These are phyloP conservation scores for Closterium sp. DNA, from an alignment of 139 green algal genomes.

Conservation along the genomic window DNA sequence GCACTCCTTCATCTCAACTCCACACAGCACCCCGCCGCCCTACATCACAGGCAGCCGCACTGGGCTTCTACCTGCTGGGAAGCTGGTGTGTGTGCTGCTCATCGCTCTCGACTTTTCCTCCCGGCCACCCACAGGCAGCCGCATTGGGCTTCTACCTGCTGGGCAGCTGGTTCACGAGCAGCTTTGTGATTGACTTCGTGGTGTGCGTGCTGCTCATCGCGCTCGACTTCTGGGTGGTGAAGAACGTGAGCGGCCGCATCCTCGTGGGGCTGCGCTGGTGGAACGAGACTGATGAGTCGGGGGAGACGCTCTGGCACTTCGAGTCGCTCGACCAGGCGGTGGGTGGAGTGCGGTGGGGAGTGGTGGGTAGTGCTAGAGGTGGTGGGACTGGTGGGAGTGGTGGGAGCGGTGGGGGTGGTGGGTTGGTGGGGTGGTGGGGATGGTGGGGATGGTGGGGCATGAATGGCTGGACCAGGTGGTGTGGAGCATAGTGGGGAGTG, in stretches of 20 bases:
- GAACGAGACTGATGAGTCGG: slow-evolving; percentile 92
- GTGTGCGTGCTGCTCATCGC: slow-evolving; percentile 52
- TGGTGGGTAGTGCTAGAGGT: neutral
- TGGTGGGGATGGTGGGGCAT: too few species aligned
- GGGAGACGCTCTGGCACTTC: slow-evolving; percentile 84
- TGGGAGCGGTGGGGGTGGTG: too few species aligned
- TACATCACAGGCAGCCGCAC: slow-evolving; percentile 28
- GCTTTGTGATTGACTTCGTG: slow-evolving; percentile 58
- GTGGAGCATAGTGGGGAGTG: neutral
- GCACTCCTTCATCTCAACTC: too few species aligned
- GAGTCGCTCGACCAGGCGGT: slow-evolving; percentile 66
- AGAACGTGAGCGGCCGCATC: slow-evolving; percentile 90
- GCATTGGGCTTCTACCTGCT: slow-evolving; percentile 50
- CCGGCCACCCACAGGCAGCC: too few species aligned
- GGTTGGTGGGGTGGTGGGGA: too few species aligned
- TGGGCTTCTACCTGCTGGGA: too few species aligned
- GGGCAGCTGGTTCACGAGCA: slow-evolving; percentile 30
- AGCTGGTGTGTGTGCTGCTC: too few species aligned
- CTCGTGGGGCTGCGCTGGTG: slow-evolving; percentile 94
- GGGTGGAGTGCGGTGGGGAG: neutral
- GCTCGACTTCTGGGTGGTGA: slow-evolving; percentile 57
- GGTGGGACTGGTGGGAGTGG: too few species aligned
- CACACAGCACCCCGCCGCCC: too few species aligned
- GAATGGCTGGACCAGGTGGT: too few species aligned
- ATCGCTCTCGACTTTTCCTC: too few species aligned